Percentiles rank a stretch among this genome's conserved stretches.
Evolutionary conservation across 1,139 yeast genomes (phyloP).

Genomic region (Pneumocystis murina): DNA sequence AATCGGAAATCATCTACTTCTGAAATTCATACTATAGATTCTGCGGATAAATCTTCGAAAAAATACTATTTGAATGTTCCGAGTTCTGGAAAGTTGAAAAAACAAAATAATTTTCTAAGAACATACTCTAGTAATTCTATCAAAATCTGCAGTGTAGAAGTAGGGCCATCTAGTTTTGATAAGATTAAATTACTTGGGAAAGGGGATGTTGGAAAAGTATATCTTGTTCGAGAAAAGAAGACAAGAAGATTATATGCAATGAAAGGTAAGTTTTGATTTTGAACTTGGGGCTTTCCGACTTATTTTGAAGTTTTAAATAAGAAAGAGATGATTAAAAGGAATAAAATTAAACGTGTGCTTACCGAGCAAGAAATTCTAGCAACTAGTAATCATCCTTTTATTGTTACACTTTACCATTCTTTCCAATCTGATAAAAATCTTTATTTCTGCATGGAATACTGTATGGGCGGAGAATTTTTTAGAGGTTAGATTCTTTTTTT

Average conservation of each 20-base stretch:
- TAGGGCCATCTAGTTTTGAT: conserved; percentile 74
- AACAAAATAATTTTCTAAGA: conserved; percentile 21
- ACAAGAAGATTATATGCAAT: conserved; percentile 72
- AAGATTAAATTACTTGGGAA: conserved; percentile 78
- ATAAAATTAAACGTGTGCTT: conserved; percentile 81
- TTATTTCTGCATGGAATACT: conserved; percentile 96
- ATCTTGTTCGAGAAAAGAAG: conserved; percentile 67
- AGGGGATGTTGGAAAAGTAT: conserved; percentile 97
- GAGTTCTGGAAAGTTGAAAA: neutral
- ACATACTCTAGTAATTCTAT: conserved; percentile 61
- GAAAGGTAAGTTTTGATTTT: conserved; percentile 30
- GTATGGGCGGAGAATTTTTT: conserved; percentile 98
- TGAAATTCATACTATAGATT: neutral
- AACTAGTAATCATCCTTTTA: conserved; percentile 90
- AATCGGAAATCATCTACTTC: neutral
- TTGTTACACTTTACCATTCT: conserved; percentile 88
- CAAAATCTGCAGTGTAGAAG: conserved; percentile 62
- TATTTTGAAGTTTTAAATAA: conserved; percentile 45
- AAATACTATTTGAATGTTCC: neutral
- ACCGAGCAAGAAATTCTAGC: conserved; percentile 96
- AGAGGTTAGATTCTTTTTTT: conserved; percentile 26
- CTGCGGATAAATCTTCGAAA: neutral
- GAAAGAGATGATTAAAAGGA: conserved; percentile 85
- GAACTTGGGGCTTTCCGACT: too few relatives aligned
- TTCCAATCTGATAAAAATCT: conserved; percentile 86